phyloP scores from a whole-genome alignment of 2,329 filamentous ascomycete genomes.

The Chaetomiaceae sp. region DNA sequence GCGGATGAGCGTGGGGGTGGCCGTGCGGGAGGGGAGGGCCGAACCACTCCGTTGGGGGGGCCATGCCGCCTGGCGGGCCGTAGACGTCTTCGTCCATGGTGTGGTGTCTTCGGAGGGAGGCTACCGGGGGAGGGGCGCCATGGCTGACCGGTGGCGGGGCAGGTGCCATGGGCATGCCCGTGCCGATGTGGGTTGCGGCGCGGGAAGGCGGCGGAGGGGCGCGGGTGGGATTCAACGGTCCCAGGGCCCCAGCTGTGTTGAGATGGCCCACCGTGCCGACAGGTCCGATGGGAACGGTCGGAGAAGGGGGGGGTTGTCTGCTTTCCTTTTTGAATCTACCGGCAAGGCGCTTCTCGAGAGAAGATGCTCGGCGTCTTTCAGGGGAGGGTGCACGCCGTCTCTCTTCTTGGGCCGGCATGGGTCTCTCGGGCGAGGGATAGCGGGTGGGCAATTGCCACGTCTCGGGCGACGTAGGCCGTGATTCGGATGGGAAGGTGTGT shows the following conservation, averaged over 20 bases:
- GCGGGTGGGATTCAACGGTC: constrained; percentile 17
- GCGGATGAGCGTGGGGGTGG: constrained; percentile 9
- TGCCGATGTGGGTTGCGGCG: constrained; percentile 22
- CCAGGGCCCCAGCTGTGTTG: constrained; percentile 12
- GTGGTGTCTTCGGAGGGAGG: constrained; percentile 37
- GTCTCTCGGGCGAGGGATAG: constrained; percentile 19
- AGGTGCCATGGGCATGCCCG: constrained; percentile 34
- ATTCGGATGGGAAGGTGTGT: constrained; percentile 15
- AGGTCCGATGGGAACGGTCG: constrained; percentile 10
- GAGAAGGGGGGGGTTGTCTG: constrained; percentile 32
- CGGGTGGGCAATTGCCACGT: constrained; percentile 19
- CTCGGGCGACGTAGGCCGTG: constrained; percentile 19
- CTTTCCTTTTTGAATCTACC: constrained; percentile 46
- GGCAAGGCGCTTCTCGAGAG: constrained; percentile 48
- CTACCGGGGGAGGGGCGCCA: constrained; percentile 23
- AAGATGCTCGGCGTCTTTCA: constrained; percentile 32
- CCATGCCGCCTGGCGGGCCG: constrained; percentile 19
- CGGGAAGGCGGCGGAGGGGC: constrained; percentile 19
- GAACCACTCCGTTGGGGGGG: constrained; percentile 14
- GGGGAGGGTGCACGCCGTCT: constrained; percentile 18
- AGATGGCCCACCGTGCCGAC: constrained; percentile 14
- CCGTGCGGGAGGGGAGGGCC: constrained; percentile 8
- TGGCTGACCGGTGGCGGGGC: constrained; percentile 30
- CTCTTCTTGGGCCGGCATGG: constrained; percentile 7
- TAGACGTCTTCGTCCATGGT: constrained; percentile 41